phyloP scores from a whole-genome alignment of 352 stramenopile genomes.

The Pythium plurisporium region DNA sequence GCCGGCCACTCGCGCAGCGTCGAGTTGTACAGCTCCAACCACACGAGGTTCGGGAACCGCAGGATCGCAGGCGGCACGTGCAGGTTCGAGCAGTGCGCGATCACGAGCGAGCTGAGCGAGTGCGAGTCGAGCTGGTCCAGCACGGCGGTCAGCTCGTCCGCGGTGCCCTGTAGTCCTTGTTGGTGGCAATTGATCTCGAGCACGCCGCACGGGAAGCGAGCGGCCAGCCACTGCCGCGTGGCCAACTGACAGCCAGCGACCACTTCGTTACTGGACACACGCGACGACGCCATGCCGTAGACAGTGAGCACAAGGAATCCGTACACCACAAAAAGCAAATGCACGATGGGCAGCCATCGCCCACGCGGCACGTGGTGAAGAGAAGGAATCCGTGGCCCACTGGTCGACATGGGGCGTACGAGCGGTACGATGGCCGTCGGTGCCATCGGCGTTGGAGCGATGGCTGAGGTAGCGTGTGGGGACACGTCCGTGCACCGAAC shows the following conservation, averaged over 20 bases:
- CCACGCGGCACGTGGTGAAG: too few species aligned
- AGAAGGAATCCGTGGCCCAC: not conserved
- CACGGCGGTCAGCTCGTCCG: not conserved
- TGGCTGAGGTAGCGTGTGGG: too few species aligned
- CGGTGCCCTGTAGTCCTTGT: not conserved
- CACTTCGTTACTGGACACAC: not conserved
- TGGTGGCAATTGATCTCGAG: conserved; percentile 14
- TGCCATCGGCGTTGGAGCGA: too few species aligned
- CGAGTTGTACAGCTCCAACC: conserved; percentile 9
- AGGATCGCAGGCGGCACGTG: not conserved
- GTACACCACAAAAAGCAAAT: not conserved
- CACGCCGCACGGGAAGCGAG: not conserved
- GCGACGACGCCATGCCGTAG: not conserved
- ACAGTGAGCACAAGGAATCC: not conserved
- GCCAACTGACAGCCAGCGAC: conserved; percentile 7
- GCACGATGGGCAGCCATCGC: not conserved
- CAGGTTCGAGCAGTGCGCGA: conserved; percentile 8
- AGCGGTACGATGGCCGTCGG: too few species aligned
- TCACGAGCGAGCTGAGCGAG: not conserved
- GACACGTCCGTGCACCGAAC: too few species aligned
- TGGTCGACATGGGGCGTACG: not conserved
- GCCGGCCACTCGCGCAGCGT: not conserved
- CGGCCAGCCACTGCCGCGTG: not conserved
- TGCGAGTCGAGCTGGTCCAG: not conserved
- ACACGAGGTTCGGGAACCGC: not conserved